Percentiles rank a stretch among this genome's conserved stretches.
These are phyloP conservation scores for Trypethelium eluteriae DNA, from an alignment of 495 filamentous ascomycete genomes.

Conservation along the genomic window DNA sequence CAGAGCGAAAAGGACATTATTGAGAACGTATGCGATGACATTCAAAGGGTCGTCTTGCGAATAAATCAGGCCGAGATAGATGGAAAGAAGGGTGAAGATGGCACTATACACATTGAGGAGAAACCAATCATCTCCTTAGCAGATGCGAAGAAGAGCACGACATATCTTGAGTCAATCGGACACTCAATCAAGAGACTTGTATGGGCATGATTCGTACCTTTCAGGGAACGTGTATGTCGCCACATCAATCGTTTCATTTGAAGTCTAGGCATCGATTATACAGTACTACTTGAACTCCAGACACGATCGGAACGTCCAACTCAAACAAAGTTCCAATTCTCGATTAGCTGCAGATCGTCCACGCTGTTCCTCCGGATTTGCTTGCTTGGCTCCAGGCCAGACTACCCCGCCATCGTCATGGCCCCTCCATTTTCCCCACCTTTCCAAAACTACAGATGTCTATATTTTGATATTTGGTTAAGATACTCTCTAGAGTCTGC, in stretches of 20 bases:
- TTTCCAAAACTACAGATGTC: neutral
- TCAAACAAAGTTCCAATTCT: neutral
- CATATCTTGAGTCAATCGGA: slow-evolving; percentile 73
- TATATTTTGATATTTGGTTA: neutral
- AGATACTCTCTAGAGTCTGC: neutral
- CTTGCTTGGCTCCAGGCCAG: neutral
- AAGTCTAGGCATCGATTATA: too few species aligned
- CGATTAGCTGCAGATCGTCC: neutral
- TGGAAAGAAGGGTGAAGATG: slow-evolving; percentile 9
- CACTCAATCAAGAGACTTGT: slow-evolving; percentile 87
- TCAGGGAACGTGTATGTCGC: neutral
- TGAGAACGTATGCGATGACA: slow-evolving; percentile 59
- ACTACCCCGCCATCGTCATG: slow-evolving; percentile 6
- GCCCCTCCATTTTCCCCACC: neutral
- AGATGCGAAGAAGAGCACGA: slow-evolving; percentile 82
- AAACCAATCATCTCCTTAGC: slow-evolving; percentile 71
- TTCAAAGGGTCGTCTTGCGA: slow-evolving; percentile 38
- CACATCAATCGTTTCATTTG: neutral
- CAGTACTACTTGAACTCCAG: too few species aligned
- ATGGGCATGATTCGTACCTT: slow-evolving; percentile 54
- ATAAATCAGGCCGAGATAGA: slow-evolving; percentile 11
- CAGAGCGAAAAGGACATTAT: slow-evolving; percentile 64
- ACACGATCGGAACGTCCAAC: neutral
- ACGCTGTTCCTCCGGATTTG: neutral
- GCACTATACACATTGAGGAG: slow-evolving; percentile 49